Evolutionary conservation across 192 early-diverging fungal genomes (phyloP).

Genomic region (Backusella parvicylindrica): DNA sequence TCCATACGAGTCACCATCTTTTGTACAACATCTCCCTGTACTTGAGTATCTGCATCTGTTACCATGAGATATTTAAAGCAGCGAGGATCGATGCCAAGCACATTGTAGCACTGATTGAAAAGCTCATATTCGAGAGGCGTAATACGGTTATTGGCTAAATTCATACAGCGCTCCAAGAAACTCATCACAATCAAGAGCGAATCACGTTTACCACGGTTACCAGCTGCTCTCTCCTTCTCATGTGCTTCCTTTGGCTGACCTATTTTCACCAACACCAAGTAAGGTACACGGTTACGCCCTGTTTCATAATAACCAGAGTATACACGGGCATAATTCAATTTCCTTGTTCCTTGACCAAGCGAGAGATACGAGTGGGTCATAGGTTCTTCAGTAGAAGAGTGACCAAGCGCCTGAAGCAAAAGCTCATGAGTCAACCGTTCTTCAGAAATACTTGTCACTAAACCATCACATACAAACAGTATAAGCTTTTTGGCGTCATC

Average conservation of each 20-base stretch:
- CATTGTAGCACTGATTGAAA: constrained; percentile 59
- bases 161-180: constrained; percentile 72
- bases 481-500: constrained; percentile 68
- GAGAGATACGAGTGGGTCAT: constrained; percentile 51
- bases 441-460: constrained; percentile 56
- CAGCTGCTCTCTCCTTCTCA: constrained; percentile 22
- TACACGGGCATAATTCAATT: constrained; percentile 61
- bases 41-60: constrained; percentile 66
- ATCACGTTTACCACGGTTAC: constrained; percentile 84
- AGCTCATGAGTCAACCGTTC: constrained; percentile 57
- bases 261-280: constrained; percentile 59
- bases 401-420: constrained; percentile 64
- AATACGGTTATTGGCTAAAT: constrained; percentile 53
- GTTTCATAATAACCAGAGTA: constrained; percentile 61
- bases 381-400: constrained; percentile 49
- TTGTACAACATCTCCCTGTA: constrained; percentile 51
- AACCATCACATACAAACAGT: constrained; percentile 67
- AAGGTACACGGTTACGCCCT: constrained; percentile 51
- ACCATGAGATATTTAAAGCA: constrained; percentile 62
- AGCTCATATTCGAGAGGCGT: constrained; percentile 66
- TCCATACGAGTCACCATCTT: constrained; percentile 52
- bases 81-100: constrained; percentile 61
- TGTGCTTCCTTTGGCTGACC: constrained; percentile 45
- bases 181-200: constrained; percentile 83
- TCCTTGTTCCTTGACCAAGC: constrained; percentile 42